Conservation (phyloP, 805 yeast species). For the Yarrowia sp. region DNA sequence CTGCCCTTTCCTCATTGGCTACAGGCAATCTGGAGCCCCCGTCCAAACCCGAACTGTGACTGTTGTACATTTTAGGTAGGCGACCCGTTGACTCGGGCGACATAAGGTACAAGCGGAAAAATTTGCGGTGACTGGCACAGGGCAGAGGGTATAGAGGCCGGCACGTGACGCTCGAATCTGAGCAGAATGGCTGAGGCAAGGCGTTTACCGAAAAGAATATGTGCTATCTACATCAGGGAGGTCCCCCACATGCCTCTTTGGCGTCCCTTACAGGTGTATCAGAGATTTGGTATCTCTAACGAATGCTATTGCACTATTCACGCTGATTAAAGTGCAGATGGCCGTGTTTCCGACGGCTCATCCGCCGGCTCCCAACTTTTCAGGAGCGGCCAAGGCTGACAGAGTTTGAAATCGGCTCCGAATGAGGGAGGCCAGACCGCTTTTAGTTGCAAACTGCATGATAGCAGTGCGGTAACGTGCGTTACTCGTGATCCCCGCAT, state of each 20-base stretch:
- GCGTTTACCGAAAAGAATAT: background rate
- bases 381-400: conserved; percentile 20
- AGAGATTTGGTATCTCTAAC: conserved; percentile 20
- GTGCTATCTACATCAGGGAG: conserved; percentile 24
- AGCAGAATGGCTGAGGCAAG: background rate
- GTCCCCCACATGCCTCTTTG: conserved; percentile 22
- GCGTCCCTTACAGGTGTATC: conserved; percentile 30
- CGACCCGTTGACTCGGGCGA: conserved; percentile 33
- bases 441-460: conserved; percentile 7
- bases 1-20: conserved; percentile 17
- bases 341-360: conserved; percentile 24
- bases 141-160: background rate
- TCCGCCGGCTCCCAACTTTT: conserved; percentile 4
- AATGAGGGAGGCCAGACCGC: conserved; percentile 30
- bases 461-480: conserved; percentile 30
- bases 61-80: conserved; percentile 23
- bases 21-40: conserved; percentile 9
- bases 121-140: background rate
- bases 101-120: conserved; percentile 3
- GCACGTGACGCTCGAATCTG: conserved; percentile 1
- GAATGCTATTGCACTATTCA: conserved; percentile 10
- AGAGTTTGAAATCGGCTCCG: conserved; percentile 19
- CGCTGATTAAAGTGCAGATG: conserved; percentile 21
- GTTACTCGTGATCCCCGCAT: conserved; percentile 31
- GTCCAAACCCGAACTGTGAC: conserved; percentile 28